These are phyloP conservation scores for Begonia fuchsioides DNA, from an alignment of 306 rosid genomes.

Conservation along the genomic window DNA sequence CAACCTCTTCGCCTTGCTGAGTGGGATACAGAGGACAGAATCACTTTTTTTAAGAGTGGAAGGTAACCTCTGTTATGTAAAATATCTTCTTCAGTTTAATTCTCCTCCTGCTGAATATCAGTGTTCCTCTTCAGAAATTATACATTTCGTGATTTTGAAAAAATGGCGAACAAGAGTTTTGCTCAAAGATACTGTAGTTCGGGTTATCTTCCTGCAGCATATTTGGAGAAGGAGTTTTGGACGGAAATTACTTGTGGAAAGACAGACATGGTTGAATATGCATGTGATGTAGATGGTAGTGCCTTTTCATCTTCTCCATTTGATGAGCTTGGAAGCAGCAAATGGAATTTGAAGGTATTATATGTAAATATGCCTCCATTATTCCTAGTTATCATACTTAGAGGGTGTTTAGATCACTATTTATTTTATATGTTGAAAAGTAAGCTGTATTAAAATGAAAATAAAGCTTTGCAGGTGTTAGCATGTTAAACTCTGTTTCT, in stretches of 20 bases:
- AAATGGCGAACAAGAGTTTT: conserved; percentile 91
- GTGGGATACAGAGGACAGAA: conserved; percentile 90
- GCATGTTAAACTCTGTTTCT: too few species aligned
- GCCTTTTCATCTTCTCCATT: conserved; percentile 81
- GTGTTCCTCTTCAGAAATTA: conserved; percentile 53
- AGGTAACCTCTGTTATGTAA: conserved; percentile 28
- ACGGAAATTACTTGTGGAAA: conserved; percentile 79
- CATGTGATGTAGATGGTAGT: conserved; percentile 97
- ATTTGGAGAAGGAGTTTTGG: conserved; percentile 95
- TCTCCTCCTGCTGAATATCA: conserved; percentile 1
- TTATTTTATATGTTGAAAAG: too few species aligned
- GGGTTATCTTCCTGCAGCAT: conserved; percentile 66
- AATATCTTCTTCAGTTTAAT: too few species aligned
- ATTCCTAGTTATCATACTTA: too few species aligned
- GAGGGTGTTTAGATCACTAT: too few species aligned
- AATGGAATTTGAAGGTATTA: conserved; percentile 90
- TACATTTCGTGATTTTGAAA: conserved; percentile 83
- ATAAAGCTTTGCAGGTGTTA: too few species aligned
- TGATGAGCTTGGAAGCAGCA: conserved; percentile 84
- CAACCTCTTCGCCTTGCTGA: conserved; percentile 98
- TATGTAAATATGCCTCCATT: background rate
- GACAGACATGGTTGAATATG: conserved; percentile 90
- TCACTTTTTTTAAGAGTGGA: conserved; percentile 93
- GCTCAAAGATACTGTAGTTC: conserved; percentile 69
- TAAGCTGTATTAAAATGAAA: too few species aligned